Conservation (phyloP, 441 rosid genomes). For the Adansonia rubrostipa region DNA sequence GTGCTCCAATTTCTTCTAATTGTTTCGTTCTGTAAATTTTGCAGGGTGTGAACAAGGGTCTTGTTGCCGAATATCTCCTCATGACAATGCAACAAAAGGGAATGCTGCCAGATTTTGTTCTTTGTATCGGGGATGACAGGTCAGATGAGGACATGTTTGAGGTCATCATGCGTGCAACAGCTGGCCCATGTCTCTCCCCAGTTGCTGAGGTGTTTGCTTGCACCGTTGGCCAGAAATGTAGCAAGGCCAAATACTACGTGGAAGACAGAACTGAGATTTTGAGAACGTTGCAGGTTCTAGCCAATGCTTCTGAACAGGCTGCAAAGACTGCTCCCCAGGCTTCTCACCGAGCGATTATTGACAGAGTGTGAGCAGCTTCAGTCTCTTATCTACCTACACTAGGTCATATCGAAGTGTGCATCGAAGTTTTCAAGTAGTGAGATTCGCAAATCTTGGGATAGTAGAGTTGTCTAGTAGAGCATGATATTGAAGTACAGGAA, state of each 20-base stretch:
- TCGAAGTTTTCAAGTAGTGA: background rate
- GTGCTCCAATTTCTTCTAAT: background rate
- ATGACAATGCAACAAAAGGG: conserved; percentile 60
- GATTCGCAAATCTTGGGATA: conserved; percentile 2
- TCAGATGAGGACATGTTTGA: conserved; percentile 97
- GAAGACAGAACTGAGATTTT: conserved; percentile 80
- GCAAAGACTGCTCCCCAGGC: conserved; percentile 30
- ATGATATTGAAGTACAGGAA: background rate
- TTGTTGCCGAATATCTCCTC: conserved; percentile 67
- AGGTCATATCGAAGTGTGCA: background rate
- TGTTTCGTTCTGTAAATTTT: background rate
- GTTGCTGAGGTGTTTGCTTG: conserved; percentile 89
- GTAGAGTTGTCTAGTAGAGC: background rate
- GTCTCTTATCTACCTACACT: background rate
- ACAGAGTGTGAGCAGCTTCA: conserved; percentile 19
- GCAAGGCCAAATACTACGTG: conserved; percentile 90
- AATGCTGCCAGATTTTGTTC: conserved; percentile 72
- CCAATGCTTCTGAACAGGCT: conserved; percentile 48
- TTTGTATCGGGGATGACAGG: conserved; percentile 89
- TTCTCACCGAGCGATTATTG: conserved; percentile 25
- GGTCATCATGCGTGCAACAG: conserved; percentile 63
- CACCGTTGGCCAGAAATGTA: conserved; percentile 88
- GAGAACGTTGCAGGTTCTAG: conserved; percentile 75
- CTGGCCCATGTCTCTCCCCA: conserved; percentile 68
- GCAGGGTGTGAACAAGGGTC: conserved; percentile 90